Conservation (phyloP, 768 basidiomycete species). For the Boletus speciosus region DNA sequence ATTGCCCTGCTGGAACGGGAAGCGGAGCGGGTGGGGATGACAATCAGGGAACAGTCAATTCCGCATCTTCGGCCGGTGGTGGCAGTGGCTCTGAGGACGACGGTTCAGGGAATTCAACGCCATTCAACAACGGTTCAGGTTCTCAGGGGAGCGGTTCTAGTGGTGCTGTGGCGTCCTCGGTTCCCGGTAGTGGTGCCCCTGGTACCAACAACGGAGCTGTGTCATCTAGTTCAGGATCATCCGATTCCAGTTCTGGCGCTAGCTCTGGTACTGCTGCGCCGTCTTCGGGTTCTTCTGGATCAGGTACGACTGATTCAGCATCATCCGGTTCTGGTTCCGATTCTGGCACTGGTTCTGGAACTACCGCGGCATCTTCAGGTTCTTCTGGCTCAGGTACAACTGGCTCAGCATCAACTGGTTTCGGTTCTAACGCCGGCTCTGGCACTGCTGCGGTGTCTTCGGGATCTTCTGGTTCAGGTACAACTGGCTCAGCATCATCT, state of each 20-base stretch:
- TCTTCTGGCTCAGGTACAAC: neutral
- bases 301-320: neutral
- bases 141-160: neutral
- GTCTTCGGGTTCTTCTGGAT: neutral
- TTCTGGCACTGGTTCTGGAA: neutral
- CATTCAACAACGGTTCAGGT: neutral
- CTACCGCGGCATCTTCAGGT: neutral
- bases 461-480: neutral
- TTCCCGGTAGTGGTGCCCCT: neutral
- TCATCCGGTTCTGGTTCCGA: neutral
- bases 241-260: neutral
- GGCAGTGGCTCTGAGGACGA: neutral
- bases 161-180: neutral
- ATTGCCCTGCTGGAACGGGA: conserved; percentile 8
- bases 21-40: neutral
- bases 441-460: neutral
- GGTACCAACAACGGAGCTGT: neutral
- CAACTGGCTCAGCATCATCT: too few species aligned
- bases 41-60: neutral
- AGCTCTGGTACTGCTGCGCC: neutral
- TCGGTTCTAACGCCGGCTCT: neutral
- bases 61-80: neutral
- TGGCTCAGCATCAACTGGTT: neutral
- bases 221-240: neutral
- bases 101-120: neutral